phyloP scores from a whole-genome alignment of 345 rosid genomes.

The Nephelium lappaceum region DNA sequence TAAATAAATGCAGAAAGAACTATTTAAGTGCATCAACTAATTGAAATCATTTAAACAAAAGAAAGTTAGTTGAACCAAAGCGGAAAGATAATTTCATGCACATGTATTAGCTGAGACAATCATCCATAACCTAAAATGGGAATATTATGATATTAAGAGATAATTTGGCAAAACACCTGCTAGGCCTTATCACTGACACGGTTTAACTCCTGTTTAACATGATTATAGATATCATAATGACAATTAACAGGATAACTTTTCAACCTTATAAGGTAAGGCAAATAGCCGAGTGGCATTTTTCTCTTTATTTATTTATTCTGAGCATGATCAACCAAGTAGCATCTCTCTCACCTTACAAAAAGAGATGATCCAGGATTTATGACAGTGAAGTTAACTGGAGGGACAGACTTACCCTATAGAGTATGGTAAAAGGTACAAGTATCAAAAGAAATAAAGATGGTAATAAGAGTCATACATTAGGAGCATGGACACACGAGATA shows the following conservation, averaged over 20 bases:
- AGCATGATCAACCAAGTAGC: no score
- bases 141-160: background rate
- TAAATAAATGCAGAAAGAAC: background rate
- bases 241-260: background rate
- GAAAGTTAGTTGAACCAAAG: constrained; percentile 1
- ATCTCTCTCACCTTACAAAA: background rate
- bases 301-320: no score
- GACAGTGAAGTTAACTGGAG: background rate
- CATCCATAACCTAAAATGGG: constrained; percentile 3
- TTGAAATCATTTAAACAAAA: background rate
- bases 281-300: background rate
- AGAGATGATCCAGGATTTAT: background rate
- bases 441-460: background rate
- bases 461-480: background rate
- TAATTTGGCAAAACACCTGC: background rate
- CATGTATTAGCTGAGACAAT: background rate
- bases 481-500: background rate
- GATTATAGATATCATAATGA: background rate
- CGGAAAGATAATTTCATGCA: background rate
- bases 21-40: background rate
- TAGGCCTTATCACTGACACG: background rate
- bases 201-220: background rate
- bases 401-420: background rate
- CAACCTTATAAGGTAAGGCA: background rate
- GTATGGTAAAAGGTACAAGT: background rate